Base-by-base conservation (phyloP, 2,329 filamentous ascomycete genomes). In the Plenodomus biglobosus region DNA sequence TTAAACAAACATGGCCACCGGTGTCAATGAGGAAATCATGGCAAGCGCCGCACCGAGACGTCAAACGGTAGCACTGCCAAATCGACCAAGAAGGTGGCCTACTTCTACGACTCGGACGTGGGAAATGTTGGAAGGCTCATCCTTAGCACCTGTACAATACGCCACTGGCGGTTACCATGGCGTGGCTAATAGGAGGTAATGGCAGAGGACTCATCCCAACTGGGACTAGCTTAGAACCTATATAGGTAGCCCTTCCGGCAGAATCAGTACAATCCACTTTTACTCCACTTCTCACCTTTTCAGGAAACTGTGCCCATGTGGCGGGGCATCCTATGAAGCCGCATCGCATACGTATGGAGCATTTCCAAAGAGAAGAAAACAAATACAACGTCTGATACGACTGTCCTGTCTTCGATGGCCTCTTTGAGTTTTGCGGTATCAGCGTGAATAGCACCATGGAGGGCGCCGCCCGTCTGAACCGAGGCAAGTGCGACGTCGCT, bases 31-130 rank as follows among this genome's bases (percentile, higher is more conserved):
- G 54, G 39, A 47, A 44, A 34, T 41, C 47, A 22, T 3, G 3
- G 27, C 27, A 7, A 11, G 27, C 27, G 8, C 27, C 27, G 27
- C 32, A 39, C 38, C 48, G 53, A 38, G 35, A 55, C 44, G 7
- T 35, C 47, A 43, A 61, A 62, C 40, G 59, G 64, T 44, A 66
- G 68, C 50, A 60, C 57, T 19, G 52, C 59, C 3, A 59, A 62
- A 21, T 56, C 27, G 8, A 56, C 65, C 6, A 95, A 94, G 76
- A 90, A 92, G 69, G 90, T 97, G 49, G 92, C 92, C 46, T 97
- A 97, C 76, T 97, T 97, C 74, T 97, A 97, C 80, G 92, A 97
- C 70, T 95, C 90, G 2, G 92, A 97, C 75, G 94, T 97, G 69
- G 92, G 92, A 57, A 97, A 97, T 74, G n/a, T n/a, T n/a, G n/a